These are phyloP conservation scores for Kregervanrija pseudodelftensis DNA, from an alignment of 805 yeast species.

Conservation along the genomic window DNA sequence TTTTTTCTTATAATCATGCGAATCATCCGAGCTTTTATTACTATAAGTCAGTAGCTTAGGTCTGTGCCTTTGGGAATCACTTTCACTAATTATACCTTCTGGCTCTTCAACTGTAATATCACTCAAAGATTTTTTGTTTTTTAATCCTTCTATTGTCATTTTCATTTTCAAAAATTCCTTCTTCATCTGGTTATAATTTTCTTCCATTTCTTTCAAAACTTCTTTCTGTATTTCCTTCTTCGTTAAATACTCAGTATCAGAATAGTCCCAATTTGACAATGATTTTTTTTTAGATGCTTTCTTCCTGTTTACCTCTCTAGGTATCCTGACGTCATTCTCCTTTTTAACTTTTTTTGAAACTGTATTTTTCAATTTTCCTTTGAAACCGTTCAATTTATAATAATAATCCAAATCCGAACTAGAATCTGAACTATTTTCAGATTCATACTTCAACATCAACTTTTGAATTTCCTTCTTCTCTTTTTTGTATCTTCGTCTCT, in stretches of 20 bases:
- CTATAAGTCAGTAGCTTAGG: constrained; percentile 1
- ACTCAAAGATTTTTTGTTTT: not conserved
- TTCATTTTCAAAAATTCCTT: not conserved
- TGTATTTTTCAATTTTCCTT: not conserved
- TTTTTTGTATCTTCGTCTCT: not conserved
- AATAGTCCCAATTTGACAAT: no score
- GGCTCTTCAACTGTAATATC: constrained; percentile 1
- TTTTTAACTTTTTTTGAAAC: not conserved
- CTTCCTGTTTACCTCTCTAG: not conserved
- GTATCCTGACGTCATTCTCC: not conserved
- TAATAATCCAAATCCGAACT: not conserved
- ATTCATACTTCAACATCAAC: not conserved
- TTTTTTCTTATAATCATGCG: no score
- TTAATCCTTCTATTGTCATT: not conserved
- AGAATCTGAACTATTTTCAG: no score
- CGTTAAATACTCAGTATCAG: constrained; percentile 1
- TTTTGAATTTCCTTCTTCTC: not conserved
- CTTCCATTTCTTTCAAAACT: not conserved
- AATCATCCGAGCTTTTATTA: not conserved
- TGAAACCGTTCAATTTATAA: not conserved
- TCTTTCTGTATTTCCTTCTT: not conserved
- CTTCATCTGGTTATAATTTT: not conserved
- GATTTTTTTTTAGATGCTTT: no score
- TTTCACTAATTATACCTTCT: not conserved
- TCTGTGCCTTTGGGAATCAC: not conserved